Conservation (phyloP, 305 asterid genomes). For the Fraxinus greggii region DNA sequence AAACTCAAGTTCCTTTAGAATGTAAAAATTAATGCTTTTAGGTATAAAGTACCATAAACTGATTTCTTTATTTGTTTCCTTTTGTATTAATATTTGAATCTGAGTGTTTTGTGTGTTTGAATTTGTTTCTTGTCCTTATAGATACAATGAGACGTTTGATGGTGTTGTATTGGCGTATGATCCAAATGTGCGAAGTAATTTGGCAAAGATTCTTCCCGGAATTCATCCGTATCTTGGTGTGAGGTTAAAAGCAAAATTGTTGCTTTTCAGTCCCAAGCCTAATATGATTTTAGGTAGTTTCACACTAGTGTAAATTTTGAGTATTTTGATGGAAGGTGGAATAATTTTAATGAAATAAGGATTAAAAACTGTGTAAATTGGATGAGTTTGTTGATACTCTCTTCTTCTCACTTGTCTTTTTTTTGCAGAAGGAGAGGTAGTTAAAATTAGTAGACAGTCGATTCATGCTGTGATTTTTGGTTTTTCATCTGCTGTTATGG, state of each 20-base stretch:
- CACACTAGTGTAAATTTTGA: neutral
- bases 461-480: conserved; percentile 68
- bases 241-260: conserved; percentile 39
- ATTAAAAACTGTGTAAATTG: neutral
- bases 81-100: neutral
- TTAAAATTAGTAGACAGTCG: conserved; percentile 49
- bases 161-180: conserved; percentile 83
- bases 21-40: neutral
- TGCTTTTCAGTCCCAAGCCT: conserved; percentile 51
- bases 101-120: neutral
- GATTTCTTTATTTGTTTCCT: neutral
- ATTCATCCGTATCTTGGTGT: conserved; percentile 61
- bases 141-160: conserved; percentile 64
- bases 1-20: neutral
- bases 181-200: conserved; percentile 33
- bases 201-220: conserved; percentile 66
- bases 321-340: neutral
- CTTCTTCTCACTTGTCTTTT: neutral
- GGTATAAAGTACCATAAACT: neutral
- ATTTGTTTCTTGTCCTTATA: conserved; percentile 19
- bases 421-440: conserved; percentile 69
- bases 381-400: conserved; percentile 3
- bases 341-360: neutral
- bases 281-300: conserved; percentile 61
- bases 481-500: conserved; percentile 51